Conservation (phyloP, 1,139 yeast genomes). For the Lodderomyces elongisporus region DNA sequence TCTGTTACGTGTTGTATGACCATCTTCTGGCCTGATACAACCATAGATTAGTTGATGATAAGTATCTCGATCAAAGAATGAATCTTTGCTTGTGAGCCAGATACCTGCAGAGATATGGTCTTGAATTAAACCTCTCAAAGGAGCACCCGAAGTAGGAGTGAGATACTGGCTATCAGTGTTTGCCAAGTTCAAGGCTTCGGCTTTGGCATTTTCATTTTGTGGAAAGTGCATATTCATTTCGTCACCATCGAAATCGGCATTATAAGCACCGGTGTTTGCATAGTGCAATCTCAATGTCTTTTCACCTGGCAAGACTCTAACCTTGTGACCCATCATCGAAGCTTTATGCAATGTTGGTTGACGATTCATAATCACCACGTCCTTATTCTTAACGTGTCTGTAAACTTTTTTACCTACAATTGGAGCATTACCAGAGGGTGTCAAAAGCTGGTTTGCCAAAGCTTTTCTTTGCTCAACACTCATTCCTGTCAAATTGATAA, state of each 20-base stretch:
- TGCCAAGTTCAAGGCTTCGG: constrained; percentile 93
- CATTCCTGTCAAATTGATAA: constrained; percentile 83
- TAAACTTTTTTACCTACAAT: constrained; percentile 86
- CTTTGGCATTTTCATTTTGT: constrained; percentile 94
- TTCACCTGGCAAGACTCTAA: constrained; percentile 93
- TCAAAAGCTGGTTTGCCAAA: constrained; percentile 88
- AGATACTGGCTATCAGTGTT: constrained; percentile 95
- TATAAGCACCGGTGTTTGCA: constrained; percentile 98
- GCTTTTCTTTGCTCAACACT: constrained; percentile 91
- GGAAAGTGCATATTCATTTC: constrained; percentile 99
- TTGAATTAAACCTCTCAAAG: constrained; percentile 97
- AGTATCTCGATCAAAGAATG: constrained; percentile 83
- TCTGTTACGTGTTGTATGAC: constrained; percentile 75
- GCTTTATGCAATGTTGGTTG: constrained; percentile 99
- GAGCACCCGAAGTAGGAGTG: constrained; percentile 97
- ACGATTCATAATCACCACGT: constrained; percentile 96
- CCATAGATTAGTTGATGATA: constrained; percentile 94
- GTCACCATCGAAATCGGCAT: constrained; percentile 99
- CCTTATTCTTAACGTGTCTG: constrained; percentile 91
- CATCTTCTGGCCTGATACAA: constrained; percentile 95
- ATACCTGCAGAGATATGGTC: constrained; percentile 99
- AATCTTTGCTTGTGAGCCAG: constrained; percentile 91
- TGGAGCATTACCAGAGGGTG: constrained; percentile 58
- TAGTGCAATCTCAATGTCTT: constrained; percentile 95
- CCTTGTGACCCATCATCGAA: constrained; percentile 99